These are phyloP conservation scores for Blastocrithidia nonstop DNA, from an alignment of 208 protist genomes.

Conservation along the genomic window DNA sequence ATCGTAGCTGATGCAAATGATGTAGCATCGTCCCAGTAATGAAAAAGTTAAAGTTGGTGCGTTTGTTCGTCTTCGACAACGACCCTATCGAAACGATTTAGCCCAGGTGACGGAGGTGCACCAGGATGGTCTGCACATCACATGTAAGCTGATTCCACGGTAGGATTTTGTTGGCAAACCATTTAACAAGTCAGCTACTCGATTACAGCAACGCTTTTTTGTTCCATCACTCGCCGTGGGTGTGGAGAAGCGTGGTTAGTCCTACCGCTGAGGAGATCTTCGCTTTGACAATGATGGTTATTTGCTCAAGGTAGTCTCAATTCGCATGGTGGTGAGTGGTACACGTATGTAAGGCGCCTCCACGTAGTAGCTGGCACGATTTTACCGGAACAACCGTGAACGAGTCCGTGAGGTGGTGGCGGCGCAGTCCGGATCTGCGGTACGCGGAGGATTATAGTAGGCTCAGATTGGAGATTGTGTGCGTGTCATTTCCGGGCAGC, in stretches of 20 bases:
- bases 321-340: conserved; percentile 34
- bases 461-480: conserved; percentile 55
- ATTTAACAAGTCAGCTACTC: conserved; percentile 33
- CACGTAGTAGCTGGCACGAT: conserved; percentile 70
- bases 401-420: conserved; percentile 45
- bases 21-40: conserved; percentile 50
- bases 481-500: conserved; percentile 55
- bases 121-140: conserved; percentile 36
- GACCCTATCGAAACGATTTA: conserved; percentile 70
- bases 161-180: conserved; percentile 76
- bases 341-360: conserved; percentile 13
- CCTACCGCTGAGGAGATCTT: conserved; percentile 69
- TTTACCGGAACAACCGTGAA: conserved; percentile 73
- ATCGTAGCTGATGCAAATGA: conserved; percentile 78
- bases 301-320: conserved; percentile 57
- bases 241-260: conserved; percentile 31
- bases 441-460: too few species aligned
- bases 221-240: conserved; percentile 40
- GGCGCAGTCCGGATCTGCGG: too few species aligned
- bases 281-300: conserved; percentile 81
- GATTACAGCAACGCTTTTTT: conserved; percentile 63
- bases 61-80: conserved; percentile 72
- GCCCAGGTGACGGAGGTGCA: conserved; percentile 61
- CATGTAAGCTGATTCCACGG: conserved; percentile 65
- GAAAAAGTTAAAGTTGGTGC: conserved; percentile 56